Evolutionary conservation across 805 yeast genomes (phyloP), one percentile per base, ranked within the genome.

Genomic region (Peterozyma xylosa): DNA sequence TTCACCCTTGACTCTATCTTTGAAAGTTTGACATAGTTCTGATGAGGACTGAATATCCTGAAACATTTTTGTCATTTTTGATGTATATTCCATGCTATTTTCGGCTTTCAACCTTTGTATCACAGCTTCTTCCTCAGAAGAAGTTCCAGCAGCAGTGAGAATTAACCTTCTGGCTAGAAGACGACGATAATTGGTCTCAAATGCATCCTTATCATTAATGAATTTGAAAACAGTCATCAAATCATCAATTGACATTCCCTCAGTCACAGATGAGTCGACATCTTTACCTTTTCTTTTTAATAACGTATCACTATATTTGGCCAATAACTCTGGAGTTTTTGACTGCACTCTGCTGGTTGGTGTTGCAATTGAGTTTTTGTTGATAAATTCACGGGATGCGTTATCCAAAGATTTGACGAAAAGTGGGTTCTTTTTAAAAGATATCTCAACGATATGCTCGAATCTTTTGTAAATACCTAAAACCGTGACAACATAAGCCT

Each of bases 11-110:
- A 67, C 66, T 37, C 65, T 67, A 40, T 76, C 80, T 51, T 68
- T 68, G 56, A 82, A 81, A 41, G 67, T 62, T n/a, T 57, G 50
- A 53, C 80, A 85, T 57, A 93, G 70, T 45, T 87, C 91, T 48
- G 78, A 78, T 0, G 96, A 86, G 3, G 91, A 76, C 53, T 84
- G 77, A 71, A 93, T 87, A 64, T 93, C 99, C 59, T 84, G 86
- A 62, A 93, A 90, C 99, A 93, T 93, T 54, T 89, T 86, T 17
- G 96, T 86, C 62, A 93, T 86, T 62, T 90, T 91, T 43, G 87
- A 82, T 1, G 98, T 90, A 62, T 91, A 93, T 58, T 93, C 98
- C 59, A 82, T 72, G 15, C 95, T 88, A 63, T 93, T 91, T 48
- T 85, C 95, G 46, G 85, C 84, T 60, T 89, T 95, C 51, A 93